Conservation (phyloP, 768 basidiomycete species). For the Lanmaoa pseudosensibilis region DNA sequence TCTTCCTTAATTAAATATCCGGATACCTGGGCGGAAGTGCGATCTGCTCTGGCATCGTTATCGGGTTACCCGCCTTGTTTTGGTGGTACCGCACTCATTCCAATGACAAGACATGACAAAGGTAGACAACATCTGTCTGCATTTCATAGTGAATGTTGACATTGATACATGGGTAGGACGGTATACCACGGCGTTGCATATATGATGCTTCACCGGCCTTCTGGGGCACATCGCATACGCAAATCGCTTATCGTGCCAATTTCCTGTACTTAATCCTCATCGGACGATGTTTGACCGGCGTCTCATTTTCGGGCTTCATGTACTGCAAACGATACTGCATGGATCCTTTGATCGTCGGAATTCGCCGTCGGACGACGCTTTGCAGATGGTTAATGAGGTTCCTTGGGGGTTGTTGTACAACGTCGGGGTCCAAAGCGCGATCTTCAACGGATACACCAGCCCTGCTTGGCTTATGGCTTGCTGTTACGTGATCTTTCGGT, state of each 20-base stretch:
- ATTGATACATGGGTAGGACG: constrained; percentile 39
- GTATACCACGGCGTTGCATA: constrained; percentile 53
- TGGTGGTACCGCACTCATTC: constrained; percentile 56
- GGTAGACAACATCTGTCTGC: constrained; percentile 35
- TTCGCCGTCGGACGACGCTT: constrained; percentile 62
- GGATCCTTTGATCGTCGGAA: constrained; percentile 63
- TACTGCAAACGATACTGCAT: constrained; percentile 68
- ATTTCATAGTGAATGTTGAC: background rate
- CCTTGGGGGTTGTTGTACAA: constrained; percentile 62
- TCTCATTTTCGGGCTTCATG: constrained; percentile 65
- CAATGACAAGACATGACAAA: constrained; percentile 54
- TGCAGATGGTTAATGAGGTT: constrained; percentile 67
- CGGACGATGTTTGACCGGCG: constrained; percentile 61
- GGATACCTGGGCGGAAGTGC: constrained; percentile 57
- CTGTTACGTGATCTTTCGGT: constrained; percentile 55
- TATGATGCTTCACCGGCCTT: constrained; percentile 53
- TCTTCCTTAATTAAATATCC: constrained; percentile 66
- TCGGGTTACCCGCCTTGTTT: constrained; percentile 68
- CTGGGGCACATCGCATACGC: constrained; percentile 62
- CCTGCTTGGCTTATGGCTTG: constrained; percentile 64
- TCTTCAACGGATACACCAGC: constrained; percentile 70
- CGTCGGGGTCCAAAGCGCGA: constrained; percentile 50
- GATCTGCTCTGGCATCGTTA: constrained; percentile 63
- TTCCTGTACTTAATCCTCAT: constrained; percentile 70
- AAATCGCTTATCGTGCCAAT: constrained; percentile 55